Base-by-base conservation (phyloP, 371 early-diverging fungal genomes). In the Vairimorpha ceranae region DNA sequence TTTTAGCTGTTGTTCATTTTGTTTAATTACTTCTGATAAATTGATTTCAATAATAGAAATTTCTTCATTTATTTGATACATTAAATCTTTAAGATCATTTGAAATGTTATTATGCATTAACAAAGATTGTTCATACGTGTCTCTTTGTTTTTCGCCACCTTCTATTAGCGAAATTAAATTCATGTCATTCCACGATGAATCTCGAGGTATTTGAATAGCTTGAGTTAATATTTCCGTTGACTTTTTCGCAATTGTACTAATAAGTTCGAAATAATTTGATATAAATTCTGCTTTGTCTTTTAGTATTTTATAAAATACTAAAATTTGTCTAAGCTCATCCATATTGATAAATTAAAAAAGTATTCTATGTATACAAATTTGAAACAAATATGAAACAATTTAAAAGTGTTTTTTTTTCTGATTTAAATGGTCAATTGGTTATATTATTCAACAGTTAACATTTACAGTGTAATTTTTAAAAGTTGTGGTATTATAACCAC, bases 161-260 rank as follows among this genome's bases (percentile, higher is more conserved):
- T 77, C 77, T 51, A 77, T 48, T 4, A 72, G 45, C 10, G 68
- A 59, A 25, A 46, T 19, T 64, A 77, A 65, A 45, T 54, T 32
- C 23, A 33, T 32, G 41, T 77, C 77, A 21, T 70, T 64, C 77
- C 77, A 77, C 8, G 21, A n/a, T 32, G 30, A 59, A 35, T 77
- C 71, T 43, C 74, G 48, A 15, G 77, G 77, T 29, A 77, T 72
- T 64, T 73, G 74, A 29, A 65, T 56, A 27, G 60, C 66, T 14
- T 66, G 30, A 52, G 63, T 65, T 69, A 70, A 64, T n/a, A 77
- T 8, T 4, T 77, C 77, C 2, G 74, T 54, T 8, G 74, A 54
- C 51, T 68, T 64, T 46, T 66, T 67, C 19, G 41, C 29, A 25
- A 65, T 38, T 0, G 15, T 33, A 33, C 25, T 15, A 17, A 58